phyloP scores from a whole-genome alignment of 2,329 filamentous ascomycete species.

The Thelonectria discophora region DNA sequence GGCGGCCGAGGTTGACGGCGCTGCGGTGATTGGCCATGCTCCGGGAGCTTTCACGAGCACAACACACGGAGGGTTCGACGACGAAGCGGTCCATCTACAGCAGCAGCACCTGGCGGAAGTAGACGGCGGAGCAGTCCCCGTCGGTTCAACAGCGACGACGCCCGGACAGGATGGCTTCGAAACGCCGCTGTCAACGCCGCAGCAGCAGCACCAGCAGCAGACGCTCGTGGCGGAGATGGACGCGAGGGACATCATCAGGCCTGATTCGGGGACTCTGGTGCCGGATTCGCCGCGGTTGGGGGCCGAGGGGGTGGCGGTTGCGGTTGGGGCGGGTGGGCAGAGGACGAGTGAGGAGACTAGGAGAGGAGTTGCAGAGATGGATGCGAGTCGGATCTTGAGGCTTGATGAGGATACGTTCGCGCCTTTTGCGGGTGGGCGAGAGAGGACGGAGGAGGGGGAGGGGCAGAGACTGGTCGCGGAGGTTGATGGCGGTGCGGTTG shows the following conservation, averaged over 20 bases:
- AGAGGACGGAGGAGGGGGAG: too few relatives aligned
- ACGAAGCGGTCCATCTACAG: background rate
- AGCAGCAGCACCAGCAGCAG: background rate
- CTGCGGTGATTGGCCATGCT: background rate
- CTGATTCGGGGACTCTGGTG: background rate
- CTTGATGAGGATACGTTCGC: background rate
- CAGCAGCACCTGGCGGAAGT: background rate
- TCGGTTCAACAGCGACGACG: background rate
- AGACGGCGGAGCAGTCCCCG: background rate
- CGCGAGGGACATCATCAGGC: background rate
- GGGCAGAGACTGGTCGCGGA: constrained; percentile 1
- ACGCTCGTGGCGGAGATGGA: background rate
- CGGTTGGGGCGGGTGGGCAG: too few relatives aligned
- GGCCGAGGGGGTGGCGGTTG: too few relatives aligned
- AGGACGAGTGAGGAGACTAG: too few relatives aligned
- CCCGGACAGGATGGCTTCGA: background rate
- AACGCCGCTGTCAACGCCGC: background rate
- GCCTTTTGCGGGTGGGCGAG: background rate
- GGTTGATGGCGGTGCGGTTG: too few relatives aligned
- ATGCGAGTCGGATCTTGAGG: background rate
- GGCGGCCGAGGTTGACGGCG: constrained; percentile 14
- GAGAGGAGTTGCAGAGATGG: background rate
- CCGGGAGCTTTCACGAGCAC: background rate
- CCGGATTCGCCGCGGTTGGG: background rate
- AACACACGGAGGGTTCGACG: too few relatives aligned